Evolutionary conservation across 805 yeast genomes (phyloP).

Genomic region (Torulaspora franciscae): DNA sequence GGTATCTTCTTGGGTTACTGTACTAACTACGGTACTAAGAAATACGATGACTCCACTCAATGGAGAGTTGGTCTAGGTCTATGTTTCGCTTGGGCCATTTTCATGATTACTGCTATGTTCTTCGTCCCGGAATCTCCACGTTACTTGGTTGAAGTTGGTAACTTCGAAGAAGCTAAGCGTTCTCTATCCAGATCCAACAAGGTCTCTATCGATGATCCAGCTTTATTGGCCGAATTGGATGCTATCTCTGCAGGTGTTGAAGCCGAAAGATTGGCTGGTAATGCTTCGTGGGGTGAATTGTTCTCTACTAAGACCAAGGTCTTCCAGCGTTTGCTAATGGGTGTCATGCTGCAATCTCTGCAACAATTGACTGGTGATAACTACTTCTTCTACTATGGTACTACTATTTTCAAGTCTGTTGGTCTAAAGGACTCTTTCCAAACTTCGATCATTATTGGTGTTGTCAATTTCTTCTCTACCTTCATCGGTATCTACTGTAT

Average conservation of each 20-base stretch:
- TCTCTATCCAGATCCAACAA: slow-evolving; percentile 58
- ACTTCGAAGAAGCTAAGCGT: slow-evolving; percentile 55
- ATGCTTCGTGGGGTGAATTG: slow-evolving; percentile 61
- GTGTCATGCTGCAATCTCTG: slow-evolving; percentile 53
- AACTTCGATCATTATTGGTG: slow-evolving; percentile 56
- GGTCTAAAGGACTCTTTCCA: slow-evolving; percentile 56
- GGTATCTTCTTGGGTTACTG: slow-evolving; percentile 80
- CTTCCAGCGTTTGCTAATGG: slow-evolving; percentile 43
- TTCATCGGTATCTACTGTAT: slow-evolving; percentile 48
- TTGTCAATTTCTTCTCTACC: slow-evolving; percentile 57
- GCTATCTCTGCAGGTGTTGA: slow-evolving; percentile 56
- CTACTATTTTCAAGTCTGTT: slow-evolving; percentile 57
- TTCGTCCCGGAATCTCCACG: slow-evolving; percentile 74
- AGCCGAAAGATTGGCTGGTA: slow-evolving; percentile 57
- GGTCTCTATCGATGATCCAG: slow-evolving; percentile 47
- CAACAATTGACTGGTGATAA: slow-evolving; percentile 67
- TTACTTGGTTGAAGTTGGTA: slow-evolving; percentile 51
- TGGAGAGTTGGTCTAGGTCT: slow-evolving; percentile 72
- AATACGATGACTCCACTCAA: slow-evolving; percentile 43
- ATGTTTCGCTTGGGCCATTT: slow-evolving; percentile 44
- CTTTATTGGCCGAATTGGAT: slow-evolving; percentile 53
- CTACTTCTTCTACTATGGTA: slow-evolving; percentile 65
- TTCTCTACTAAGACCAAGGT: slow-evolving; percentile 65
- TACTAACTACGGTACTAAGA: slow-evolving; percentile 56
- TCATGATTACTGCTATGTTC: slow-evolving; percentile 36